Evolutionary conservation across 345 rosid species (phyloP).

Genomic region (Dipteronia sinensis): DNA sequence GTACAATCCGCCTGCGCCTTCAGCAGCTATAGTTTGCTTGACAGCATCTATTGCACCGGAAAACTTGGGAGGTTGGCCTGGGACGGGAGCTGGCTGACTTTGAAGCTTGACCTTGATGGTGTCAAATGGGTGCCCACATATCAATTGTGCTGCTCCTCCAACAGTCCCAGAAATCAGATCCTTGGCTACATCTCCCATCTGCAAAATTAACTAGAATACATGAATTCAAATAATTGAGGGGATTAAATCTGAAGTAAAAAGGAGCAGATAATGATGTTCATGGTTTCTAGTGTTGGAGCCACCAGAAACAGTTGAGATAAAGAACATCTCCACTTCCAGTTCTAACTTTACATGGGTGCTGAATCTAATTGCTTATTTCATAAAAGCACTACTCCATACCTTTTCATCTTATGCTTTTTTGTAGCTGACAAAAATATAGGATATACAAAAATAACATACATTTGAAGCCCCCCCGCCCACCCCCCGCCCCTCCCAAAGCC

Average conservation of each 20-base stretch:
- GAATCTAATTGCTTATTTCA: neutral
- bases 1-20: conserved; percentile 91
- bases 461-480: neutral
- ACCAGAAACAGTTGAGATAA: neutral
- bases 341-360: neutral
- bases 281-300: neutral
- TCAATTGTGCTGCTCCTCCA: conserved; percentile 93
- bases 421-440: neutral
- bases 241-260: neutral
- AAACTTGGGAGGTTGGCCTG: conserved; percentile 79
- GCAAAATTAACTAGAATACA: conserved; percentile 20
- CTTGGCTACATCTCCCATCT: conserved; percentile 92
- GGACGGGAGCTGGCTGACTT: conserved; percentile 83
- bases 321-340: neutral
- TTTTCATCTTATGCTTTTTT: neutral
- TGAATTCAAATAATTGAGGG: neutral
- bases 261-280: conserved; percentile 1
- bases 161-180: conserved; percentile 89
- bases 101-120: conserved; percentile 99
- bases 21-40: conserved; percentile 78
- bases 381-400: neutral
- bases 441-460: neutral
- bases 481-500: too few relatives aligned
- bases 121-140: conserved; percentile 94
- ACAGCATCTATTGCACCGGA: conserved; percentile 89